phyloP scores from a whole-genome alignment of 2,329 filamentous ascomycete genomes.

The Cercospora zeae-maydis region DNA sequence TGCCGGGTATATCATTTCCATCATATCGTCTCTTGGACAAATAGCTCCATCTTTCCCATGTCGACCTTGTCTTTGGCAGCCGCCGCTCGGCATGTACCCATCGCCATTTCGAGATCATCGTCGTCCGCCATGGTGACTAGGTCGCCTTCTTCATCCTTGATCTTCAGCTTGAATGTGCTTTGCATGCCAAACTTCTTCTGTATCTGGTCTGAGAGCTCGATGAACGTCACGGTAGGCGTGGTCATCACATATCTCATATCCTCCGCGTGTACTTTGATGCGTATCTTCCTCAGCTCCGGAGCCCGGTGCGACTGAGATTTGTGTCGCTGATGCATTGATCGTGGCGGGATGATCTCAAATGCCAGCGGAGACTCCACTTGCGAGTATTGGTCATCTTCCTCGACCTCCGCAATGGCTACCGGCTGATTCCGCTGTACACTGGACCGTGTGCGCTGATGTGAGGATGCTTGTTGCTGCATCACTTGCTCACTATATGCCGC shows the following conservation, averaged over 20 bases:
- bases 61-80: slow-evolving; percentile 72
- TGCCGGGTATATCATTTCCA: slow-evolving; percentile 4
- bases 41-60: slow-evolving; percentile 90
- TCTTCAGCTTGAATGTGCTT: slow-evolving; percentile 80
- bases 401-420: slow-evolving; percentile 75
- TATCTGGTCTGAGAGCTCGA: slow-evolving; percentile 73
- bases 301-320: slow-evolving; percentile 49
- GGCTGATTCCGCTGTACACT: slow-evolving; percentile 44
- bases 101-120: slow-evolving; percentile 87
- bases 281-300: slow-evolving; percentile 69
- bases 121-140: slow-evolving; percentile 98
- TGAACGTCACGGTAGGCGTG: slow-evolving; percentile 66
- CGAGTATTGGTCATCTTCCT: slow-evolving; percentile 49
- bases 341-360: slow-evolving; percentile 56
- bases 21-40: slow-evolving; percentile 30
- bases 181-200: slow-evolving; percentile 77
- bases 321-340: slow-evolving; percentile 38
- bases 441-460: slow-evolving; percentile 33
- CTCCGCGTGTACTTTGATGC: slow-evolving; percentile 86
- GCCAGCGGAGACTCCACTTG: slow-evolving; percentile 42
- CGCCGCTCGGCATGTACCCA: slow-evolving; percentile 58
- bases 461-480: slow-evolving; percentile 16
- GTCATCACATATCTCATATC: slow-evolving; percentile 95
- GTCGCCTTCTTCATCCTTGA: slow-evolving; percentile 81
- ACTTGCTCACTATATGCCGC: slow-evolving; percentile 34